Base-by-base conservation (phyloP, 108 stramenopile genomes). In the Conticribra weissflogii region DNA sequence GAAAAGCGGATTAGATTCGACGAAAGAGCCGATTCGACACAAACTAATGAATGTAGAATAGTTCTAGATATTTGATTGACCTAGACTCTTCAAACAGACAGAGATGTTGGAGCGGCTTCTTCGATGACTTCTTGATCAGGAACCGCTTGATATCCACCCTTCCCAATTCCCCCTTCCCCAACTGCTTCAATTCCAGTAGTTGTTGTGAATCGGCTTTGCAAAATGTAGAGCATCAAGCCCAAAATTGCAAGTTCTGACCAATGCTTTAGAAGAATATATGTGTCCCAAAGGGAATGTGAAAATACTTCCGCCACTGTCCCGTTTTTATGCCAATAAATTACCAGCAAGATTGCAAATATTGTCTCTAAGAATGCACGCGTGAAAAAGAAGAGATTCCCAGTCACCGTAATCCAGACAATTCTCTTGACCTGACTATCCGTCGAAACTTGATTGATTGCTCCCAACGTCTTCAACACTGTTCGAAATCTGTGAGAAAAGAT, bases 381-480 rank as follows among this genome's bases (percentile, higher is more conserved):
- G 18, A 96, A 80, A 66, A 98, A 98, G 76, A 98, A 98, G 32
- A 96, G 63, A 79, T 98, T 98, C 3, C 96, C 96, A 18, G 93
- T 96, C 3, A 96, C 92, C 19, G 97, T 98, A 49, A 98, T 97
- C 88, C 94, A 95, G 0, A 96, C 88, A 54, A 98, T 98, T 17
- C 96, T 85, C 57, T 86, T 88, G 17, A 98, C 96, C 79, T 98
- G 97, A 41, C 81, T 86, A 48, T 98, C 97, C 22, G 96, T 97
- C 21, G 91, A 89, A 3, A 98, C 96, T 68, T 98, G 96, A 61
- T 98, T 98, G 68, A 98, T 96, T 22, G 93, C 96, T 17, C 96
- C 96, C 28, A 98, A 73, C 1, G 97, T 98, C 51, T 84, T 88
- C 33, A 98, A 76, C 25, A 98, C 97, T 18, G 95, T 98, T 44